phyloP scores from a whole-genome alignment of 2,329 filamentous ascomycete genomes.

The Phialophora verrucosa region DNA sequence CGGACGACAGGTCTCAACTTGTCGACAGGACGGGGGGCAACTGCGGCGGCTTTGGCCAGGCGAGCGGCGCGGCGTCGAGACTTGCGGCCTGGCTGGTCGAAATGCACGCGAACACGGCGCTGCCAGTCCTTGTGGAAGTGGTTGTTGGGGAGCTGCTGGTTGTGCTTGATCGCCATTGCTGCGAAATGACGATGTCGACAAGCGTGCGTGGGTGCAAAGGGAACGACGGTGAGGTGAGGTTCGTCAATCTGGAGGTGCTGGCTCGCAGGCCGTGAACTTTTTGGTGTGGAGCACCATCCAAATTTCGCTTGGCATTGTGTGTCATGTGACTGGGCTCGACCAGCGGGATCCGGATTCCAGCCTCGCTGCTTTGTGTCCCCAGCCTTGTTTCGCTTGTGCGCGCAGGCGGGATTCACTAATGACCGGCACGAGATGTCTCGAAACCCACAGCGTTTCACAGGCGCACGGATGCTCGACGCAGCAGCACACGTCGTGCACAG shows the following conservation, averaged over 20 bases:
- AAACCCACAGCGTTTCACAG: neutral
- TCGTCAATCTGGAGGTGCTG: neutral
- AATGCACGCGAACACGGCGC: conserved; percentile 97
- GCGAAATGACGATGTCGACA: conserved; percentile 25
- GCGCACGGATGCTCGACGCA: neutral
- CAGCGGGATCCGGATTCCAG: neutral
- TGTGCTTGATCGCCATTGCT: conserved; percentile 92
- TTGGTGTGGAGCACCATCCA: conserved; percentile 18
- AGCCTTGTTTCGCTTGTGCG: neutral
- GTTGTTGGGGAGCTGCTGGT: conserved; percentile 50
- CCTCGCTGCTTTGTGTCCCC: neutral
- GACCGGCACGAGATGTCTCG: neutral
- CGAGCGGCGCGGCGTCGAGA: conserved; percentile 87
- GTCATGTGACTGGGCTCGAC: neutral
- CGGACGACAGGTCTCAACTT: conserved; percentile 94
- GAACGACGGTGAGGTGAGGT: conserved; percentile 21
- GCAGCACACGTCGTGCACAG: too few relatives aligned
- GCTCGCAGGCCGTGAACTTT: conserved; percentile 10
- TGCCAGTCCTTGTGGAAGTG: conserved; percentile 99
- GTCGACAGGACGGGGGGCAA: conserved; percentile 97
- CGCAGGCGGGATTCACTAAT: neutral
- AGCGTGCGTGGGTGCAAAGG: conserved; percentile 37
- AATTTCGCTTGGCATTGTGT: conserved; percentile 26
- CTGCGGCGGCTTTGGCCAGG: conserved; percentile 89
- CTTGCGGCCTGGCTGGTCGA: conserved; percentile 99